Evolutionary conservation across 805 yeast genomes (phyloP).

Genomic region (Sugiyamaella valdiviana): DNA sequence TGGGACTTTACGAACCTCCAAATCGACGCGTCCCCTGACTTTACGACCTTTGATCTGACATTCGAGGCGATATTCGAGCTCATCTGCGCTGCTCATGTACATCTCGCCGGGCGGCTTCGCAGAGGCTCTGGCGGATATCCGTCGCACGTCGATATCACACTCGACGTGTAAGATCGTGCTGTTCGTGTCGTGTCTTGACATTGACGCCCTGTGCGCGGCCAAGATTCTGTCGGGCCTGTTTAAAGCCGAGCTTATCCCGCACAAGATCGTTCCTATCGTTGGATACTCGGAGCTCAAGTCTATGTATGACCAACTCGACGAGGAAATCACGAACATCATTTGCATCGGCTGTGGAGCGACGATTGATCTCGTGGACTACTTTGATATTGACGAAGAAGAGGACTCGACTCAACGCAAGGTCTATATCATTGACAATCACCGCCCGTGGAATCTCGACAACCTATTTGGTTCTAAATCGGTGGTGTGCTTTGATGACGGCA

Average conservation of each 20-base stretch:
- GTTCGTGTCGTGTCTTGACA: constrained; percentile 83
- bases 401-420: constrained; percentile 44
- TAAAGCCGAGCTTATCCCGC: constrained; percentile 76
- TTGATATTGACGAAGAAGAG: constrained; percentile 31
- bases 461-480: constrained; percentile 75
- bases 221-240: constrained; percentile 64
- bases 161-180: constrained; percentile 85
- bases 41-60: neutral
- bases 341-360: constrained; percentile 91
- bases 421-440: constrained; percentile 81
- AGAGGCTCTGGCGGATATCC: constrained; percentile 59
- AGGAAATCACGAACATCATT: constrained; percentile 67
- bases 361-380: constrained; percentile 66
- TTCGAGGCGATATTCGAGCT: too few relatives aligned
- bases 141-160: constrained; percentile 72
- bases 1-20: too few relatives aligned
- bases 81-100: constrained; percentile 46
- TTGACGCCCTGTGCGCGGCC: constrained; percentile 89
- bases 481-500: constrained; percentile 81
- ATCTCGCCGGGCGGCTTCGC: constrained; percentile 65
- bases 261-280: constrained; percentile 84
- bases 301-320: constrained; percentile 61
- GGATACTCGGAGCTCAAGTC: constrained; percentile 73
- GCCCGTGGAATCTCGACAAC: constrained; percentile 97
- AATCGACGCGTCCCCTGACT: neutral